These are phyloP conservation scores for Neotropicomus parvogracilis DNA, from an alignment of 1,284 basidiomycete species.

Conservation along the genomic window DNA sequence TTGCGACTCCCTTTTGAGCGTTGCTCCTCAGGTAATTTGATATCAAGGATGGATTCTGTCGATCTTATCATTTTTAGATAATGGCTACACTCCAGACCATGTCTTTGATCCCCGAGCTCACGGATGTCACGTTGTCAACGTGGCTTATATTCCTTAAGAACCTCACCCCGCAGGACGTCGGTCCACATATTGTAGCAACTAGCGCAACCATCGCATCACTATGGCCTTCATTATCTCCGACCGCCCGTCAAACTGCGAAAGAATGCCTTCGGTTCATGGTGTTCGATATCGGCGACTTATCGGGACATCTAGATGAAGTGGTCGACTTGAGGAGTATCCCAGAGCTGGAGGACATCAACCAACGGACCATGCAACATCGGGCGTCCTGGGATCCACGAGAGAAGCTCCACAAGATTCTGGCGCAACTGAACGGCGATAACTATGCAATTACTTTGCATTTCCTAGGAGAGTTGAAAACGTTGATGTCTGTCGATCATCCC, in stretches of 20 bases:
- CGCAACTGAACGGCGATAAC: slow-evolving; percentile 80
- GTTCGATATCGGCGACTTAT: slow-evolving; percentile 50
- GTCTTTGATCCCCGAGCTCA: slow-evolving; percentile 68
- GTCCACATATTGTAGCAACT: slow-evolving; percentile 84
- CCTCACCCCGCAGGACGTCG: slow-evolving; percentile 70
- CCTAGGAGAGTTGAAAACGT: slow-evolving; percentile 70
- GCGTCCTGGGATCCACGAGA: slow-evolving; percentile 49
- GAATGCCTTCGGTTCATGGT: slow-evolving; percentile 72
- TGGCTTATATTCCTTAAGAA: slow-evolving; percentile 82
- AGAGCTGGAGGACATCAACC: slow-evolving; percentile 54
- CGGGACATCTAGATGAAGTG: slow-evolving; percentile 66
- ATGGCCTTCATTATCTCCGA: slow-evolving; percentile 67
- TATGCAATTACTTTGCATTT: slow-evolving; percentile 75
- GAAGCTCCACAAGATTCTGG: slow-evolving; percentile 68
- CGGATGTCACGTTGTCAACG: slow-evolving; percentile 75
- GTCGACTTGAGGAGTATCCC: slow-evolving; percentile 73
- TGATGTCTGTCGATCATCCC: slow-evolving; percentile 54
- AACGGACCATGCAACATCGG: slow-evolving; percentile 49
- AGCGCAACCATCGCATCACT: slow-evolving; percentile 80
- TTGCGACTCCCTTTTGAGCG: slow-evolving; percentile 66
- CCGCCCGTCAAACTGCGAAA: slow-evolving; percentile 54
- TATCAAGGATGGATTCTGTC: slow-evolving; percentile 5
- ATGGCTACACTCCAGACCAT: slow-evolving; percentile 96
- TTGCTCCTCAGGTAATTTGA: slow-evolving; percentile 75
- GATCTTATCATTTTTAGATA: slow-evolving; percentile 52